Evolutionary conservation across 108 stramenopile species (phyloP).

Genomic region (Pelagomonas calceolata): DNA sequence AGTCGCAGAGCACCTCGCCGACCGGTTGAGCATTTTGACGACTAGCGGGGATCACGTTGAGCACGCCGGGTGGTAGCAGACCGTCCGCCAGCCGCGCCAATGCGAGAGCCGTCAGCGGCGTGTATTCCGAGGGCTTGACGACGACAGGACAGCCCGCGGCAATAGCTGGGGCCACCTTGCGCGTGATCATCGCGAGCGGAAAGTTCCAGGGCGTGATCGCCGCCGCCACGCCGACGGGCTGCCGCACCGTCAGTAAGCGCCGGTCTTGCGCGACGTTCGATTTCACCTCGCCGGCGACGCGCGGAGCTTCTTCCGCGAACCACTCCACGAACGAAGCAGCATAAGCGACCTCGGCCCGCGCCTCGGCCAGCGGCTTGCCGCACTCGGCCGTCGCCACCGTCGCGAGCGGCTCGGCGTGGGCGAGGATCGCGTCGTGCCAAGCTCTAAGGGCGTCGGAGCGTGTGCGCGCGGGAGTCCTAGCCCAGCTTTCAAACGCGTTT

Average conservation of each 20-base stretch:
- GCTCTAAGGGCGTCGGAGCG: conserved; percentile 20
- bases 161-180: conserved; percentile 75
- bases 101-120: conserved; percentile 28
- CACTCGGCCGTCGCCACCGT: conserved; percentile 77
- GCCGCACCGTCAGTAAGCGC: conserved; percentile 54
- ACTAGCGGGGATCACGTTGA: conserved; percentile 12
- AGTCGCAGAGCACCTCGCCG: conserved; percentile 55
- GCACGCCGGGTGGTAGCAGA: conserved; percentile 13
- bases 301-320: conserved; percentile 72
- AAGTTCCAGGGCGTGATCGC: conserved; percentile 96
- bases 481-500: conserved; percentile 24
- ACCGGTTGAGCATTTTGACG: conserved; percentile 37
- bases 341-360: conserved; percentile 71
- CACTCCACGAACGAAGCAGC: conserved; percentile 66
- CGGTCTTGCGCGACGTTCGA: conserved; percentile 23
- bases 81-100: not conserved
- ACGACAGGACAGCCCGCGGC: conserved; percentile 34
- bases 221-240: conserved; percentile 69
- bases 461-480: conserved; percentile 23
- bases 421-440: conserved; percentile 19
- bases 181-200: conserved; percentile 87
- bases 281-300: conserved; percentile 43
- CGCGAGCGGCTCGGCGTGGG: conserved; percentile 21
- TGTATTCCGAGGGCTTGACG: conserved; percentile 32
- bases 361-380: conserved; percentile 85